Base-by-base conservation (phyloP, 2,329 filamentous ascomycete genomes). In the Aureobasidium lini region DNA sequence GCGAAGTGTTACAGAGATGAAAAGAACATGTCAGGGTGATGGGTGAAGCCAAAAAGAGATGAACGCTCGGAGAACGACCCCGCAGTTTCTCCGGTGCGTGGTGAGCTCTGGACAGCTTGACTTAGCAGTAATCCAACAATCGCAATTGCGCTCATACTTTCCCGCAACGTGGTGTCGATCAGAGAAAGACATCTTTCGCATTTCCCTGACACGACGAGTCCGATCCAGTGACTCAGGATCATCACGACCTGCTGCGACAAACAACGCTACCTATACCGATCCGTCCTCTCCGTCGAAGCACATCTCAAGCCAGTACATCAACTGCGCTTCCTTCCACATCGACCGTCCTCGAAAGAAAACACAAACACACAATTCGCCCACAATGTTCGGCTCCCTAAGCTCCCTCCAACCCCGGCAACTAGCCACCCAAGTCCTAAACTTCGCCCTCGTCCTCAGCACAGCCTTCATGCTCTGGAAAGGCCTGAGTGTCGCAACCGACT, bases 381-480 rank as follows among this genome's bases (percentile, higher is more conserved):
- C 76, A 58, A 92, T 92, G 88, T 69, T 93, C 64, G 84, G 85
- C 46, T 76, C 80, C 64, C 79, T 95, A 64, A 77, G 79, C 61
- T 75, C 76, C 57, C 77, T 83, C 69, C 91, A 90, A 73, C 87
- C 89, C 65, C 87, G 91, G 73, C 90, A 95, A 73, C 81, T 88
- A 58, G 85, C 90, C 67, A 81, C 84, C 50, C 90, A 95, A 79
- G 75, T 93, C 66, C 84, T 96, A 70, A 95, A 95, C 77, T 96
- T 96, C 73, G 90, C 86, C 60, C 84, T 96, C 64, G 90, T 96
- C 63, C 83, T 96, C 53, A 91, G 88, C 9, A 94, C 90, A 1
- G 91, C 92, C 1, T 96, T 96, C 71, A 96, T 96, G 91, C 85
- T 95, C 52, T 80, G 77, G 91, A 96, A 96, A 75, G 89, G 88